phyloP scores from a whole-genome alignment of 768 basidiomycete species.

The Mycena epipterygia region DNA sequence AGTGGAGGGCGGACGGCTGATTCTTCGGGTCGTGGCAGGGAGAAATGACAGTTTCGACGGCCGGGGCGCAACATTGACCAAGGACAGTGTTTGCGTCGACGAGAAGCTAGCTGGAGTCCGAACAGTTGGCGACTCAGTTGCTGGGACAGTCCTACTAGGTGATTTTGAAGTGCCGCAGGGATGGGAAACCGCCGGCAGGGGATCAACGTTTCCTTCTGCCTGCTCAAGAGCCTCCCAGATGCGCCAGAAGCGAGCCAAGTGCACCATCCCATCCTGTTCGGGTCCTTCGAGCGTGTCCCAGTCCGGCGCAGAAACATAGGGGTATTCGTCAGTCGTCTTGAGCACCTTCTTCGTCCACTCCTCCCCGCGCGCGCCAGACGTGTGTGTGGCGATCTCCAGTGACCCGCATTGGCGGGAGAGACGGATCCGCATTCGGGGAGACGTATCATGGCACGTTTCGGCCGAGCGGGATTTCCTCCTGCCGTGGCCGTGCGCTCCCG shows the following conservation, averaged over 20 bases:
- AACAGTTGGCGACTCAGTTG: not conserved
- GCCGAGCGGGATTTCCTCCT: conserved; percentile 10
- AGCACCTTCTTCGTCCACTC: conserved; percentile 57
- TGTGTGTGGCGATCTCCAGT: conserved; percentile 53
- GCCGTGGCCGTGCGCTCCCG: no score
- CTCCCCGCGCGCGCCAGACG: conserved; percentile 45
- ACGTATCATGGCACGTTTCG: conserved; percentile 1
- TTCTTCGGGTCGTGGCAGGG: not conserved
- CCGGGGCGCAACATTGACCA: conserved; percentile 24
- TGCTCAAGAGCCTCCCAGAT: conserved; percentile 41
- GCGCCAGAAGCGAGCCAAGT: conserved; percentile 43
- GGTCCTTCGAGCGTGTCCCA: conserved; percentile 41
- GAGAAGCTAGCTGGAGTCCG: conserved; percentile 25
- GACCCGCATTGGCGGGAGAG: conserved; percentile 48
- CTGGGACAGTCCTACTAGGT: not conserved
- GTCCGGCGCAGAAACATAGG: conserved; percentile 40
- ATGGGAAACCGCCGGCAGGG: not conserved
- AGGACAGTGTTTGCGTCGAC: conserved; percentile 25
- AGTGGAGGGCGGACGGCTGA: not conserved
- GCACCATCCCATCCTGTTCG: conserved; percentile 44
- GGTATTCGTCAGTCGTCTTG: conserved; percentile 36
- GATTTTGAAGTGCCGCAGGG: conserved; percentile 8
- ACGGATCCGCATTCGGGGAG: conserved; percentile 54
- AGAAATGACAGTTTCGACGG: conserved; percentile 19
- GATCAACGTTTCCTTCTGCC: conserved; percentile 24